These are phyloP conservation scores for Backusella tarrabulga DNA, from an alignment of 192 early-diverging fungal species.

Conservation along the genomic window DNA sequence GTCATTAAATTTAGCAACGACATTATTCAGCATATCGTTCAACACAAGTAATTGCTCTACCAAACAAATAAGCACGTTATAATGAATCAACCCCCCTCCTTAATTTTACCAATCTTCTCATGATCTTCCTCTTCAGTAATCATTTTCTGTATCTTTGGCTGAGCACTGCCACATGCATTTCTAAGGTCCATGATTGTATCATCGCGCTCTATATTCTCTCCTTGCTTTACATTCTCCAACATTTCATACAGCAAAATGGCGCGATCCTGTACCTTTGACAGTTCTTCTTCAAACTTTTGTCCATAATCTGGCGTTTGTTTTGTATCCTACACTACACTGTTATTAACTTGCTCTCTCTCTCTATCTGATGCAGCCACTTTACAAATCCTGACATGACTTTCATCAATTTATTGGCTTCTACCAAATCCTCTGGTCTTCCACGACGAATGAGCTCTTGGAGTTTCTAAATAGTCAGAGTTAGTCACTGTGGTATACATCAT, in stretches of 20 bases:
- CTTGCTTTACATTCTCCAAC: slow-evolving; percentile 66
- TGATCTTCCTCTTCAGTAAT: slow-evolving; percentile 71
- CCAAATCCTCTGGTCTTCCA: slow-evolving; percentile 91
- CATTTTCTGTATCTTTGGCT: slow-evolving; percentile 71
- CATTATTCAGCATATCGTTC: slow-evolving; percentile 81
- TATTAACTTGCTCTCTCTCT: neutral
- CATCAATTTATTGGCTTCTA: slow-evolving; percentile 96
- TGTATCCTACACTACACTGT: slow-evolving; percentile 41
- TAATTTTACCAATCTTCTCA: slow-evolving; percentile 67
- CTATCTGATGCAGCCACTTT: slow-evolving; percentile 15
- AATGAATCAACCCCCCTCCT: neutral
- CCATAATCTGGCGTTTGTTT: slow-evolving; percentile 82
- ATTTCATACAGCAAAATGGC: slow-evolving; percentile 78
- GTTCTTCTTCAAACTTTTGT: slow-evolving; percentile 77
- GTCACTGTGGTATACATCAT: neutral
- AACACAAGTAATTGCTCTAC: slow-evolving; percentile 65
- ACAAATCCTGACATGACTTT: slow-evolving; percentile 98
- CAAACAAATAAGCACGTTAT: neutral
- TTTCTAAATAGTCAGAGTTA: slow-evolving; percentile 52
- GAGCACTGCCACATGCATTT: slow-evolving; percentile 64
- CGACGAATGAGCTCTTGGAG: slow-evolving; percentile 94
- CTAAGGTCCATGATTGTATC: slow-evolving; percentile 60
- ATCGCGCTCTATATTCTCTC: slow-evolving; percentile 44
- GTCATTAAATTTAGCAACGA: slow-evolving; percentile 68
- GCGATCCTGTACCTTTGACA: slow-evolving; percentile 79